Conservation (phyloP, 1,284 basidiomycete species). For the Moesziomyces sp. region DNA sequence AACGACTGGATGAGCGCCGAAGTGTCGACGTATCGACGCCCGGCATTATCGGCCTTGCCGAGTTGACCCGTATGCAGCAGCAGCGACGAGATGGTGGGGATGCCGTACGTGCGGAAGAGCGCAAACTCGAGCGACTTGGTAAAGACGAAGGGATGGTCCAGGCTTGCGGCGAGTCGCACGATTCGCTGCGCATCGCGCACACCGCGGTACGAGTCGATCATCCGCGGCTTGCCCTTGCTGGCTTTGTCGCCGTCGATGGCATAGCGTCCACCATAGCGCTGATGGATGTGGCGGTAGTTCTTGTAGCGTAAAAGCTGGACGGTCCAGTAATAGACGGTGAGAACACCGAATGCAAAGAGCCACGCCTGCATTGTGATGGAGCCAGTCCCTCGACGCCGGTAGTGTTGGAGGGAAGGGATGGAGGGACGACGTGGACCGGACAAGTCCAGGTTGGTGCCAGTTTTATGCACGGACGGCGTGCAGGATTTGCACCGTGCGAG, state of each 20-base stretch:
- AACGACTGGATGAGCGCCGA: constrained; percentile 61
- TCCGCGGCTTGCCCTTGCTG: constrained; percentile 28
- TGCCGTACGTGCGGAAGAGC: constrained; percentile 49
- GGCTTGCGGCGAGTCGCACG: constrained; percentile 14
- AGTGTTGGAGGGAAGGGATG: no score
- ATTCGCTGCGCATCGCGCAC: constrained; percentile 48
- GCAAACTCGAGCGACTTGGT: constrained; percentile 41
- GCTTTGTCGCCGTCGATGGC: constrained; percentile 9
- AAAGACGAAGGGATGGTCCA: constrained; percentile 29
- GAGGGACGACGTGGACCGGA: no score
- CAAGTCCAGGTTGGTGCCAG: no score
- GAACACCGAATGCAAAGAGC: constrained; percentile 9
- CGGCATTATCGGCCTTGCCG: constrained; percentile 35
- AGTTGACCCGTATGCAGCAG: constrained; percentile 44
- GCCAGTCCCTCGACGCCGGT: neutral
- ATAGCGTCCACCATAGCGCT: constrained; percentile 38
- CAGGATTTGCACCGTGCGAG: no score
- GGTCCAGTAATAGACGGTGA: constrained; percentile 10
- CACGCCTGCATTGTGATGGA: constrained; percentile 1
- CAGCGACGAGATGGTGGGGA: constrained; percentile 43
- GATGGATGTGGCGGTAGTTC: constrained; percentile 23
- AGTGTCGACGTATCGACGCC: constrained; percentile 42
- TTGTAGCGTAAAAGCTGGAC: constrained; percentile 20
- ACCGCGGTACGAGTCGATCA: constrained; percentile 43
- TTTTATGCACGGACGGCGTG: no score